Evolutionary conservation across 2,329 filamentous ascomycete genomes (phyloP).

Genomic region (Botrytis hyacinthi): DNA sequence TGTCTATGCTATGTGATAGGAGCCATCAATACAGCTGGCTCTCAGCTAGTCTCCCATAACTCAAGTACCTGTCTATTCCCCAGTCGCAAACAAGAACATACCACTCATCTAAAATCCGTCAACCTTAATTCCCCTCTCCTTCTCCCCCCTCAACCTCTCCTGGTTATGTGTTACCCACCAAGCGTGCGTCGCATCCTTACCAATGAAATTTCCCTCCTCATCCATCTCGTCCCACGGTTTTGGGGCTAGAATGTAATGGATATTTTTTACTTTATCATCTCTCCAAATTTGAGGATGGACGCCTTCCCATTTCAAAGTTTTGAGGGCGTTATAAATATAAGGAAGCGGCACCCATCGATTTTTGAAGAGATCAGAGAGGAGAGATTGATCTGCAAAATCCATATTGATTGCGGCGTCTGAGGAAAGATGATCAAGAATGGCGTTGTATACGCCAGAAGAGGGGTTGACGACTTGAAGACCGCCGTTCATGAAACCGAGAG

Average conservation of each 20-base stretch:
- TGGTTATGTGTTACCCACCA: constrained; percentile 57
- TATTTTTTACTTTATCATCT: constrained; percentile 57
- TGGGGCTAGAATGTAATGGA: constrained; percentile 60
- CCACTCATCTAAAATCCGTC: constrained; percentile 27
- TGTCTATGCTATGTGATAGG: background rate
- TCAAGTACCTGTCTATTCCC: background rate
- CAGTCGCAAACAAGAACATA: background rate
- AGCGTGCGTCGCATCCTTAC: constrained; percentile 47
- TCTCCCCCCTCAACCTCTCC: constrained; percentile 39
- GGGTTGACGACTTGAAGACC: constrained; percentile 59
- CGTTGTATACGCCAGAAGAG: constrained; percentile 46
- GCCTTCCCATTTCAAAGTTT: constrained; percentile 54
- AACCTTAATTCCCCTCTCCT: constrained; percentile 38
- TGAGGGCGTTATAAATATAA: constrained; percentile 62
- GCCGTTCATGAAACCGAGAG: constrained; percentile 54
- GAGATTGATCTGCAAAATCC: constrained; percentile 59
- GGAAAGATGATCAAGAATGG: constrained; percentile 53
- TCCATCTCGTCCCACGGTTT: constrained; percentile 60
- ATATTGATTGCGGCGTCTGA: constrained; percentile 44
- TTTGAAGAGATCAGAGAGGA: constrained; percentile 55
- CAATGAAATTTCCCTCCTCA: constrained; percentile 43
- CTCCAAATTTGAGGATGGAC: constrained; percentile 58
- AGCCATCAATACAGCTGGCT: background rate
- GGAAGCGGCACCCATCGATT: constrained; percentile 57
- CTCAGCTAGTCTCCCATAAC: background rate